Percentiles rank a stretch among this genome's conserved stretches.
These are phyloP conservation scores for Suillus plorans DNA, from an alignment of 768 basidiomycete species.

Conservation along the genomic window DNA sequence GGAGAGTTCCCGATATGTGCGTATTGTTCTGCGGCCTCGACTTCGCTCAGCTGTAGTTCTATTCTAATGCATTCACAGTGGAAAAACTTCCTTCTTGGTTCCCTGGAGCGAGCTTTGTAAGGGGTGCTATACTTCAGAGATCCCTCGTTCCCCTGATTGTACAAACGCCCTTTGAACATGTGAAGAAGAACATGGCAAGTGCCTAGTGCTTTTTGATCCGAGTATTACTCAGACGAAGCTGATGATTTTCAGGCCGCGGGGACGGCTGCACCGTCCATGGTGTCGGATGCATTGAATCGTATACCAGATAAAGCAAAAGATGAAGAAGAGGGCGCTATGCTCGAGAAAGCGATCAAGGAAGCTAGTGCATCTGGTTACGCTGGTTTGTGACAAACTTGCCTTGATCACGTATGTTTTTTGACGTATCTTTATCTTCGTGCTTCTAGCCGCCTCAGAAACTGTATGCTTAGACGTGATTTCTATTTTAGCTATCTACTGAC, in stretches of 20 bases:
- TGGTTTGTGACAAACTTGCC: conserved; percentile 9
- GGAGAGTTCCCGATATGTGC: conserved; percentile 19
- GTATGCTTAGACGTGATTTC: conserved; percentile 11
- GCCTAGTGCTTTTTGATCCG: not conserved
- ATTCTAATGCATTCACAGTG: conserved; percentile 10
- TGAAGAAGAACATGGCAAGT: conserved; percentile 22
- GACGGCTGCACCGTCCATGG: conserved; percentile 23
- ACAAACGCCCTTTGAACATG: conserved; percentile 23
- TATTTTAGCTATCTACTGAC: not conserved
- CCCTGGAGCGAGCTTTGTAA: conserved; percentile 21
- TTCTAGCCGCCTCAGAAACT: conserved; percentile 23
- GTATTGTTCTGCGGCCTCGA: not conserved
- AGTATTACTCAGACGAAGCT: not conserved
- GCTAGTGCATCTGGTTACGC: conserved; percentile 21
- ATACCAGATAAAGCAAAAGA: conserved; percentile 8
- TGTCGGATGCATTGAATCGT: conserved; percentile 20
- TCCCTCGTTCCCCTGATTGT: conserved; percentile 12
- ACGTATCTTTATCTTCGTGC: not conserved
- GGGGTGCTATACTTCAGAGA: conserved; percentile 13
- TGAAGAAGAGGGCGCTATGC: conserved; percentile 12
- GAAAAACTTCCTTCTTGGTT: conserved; percentile 23
- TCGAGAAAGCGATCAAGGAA: conserved; percentile 23
- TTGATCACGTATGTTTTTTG: conserved; percentile 11
- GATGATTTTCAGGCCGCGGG: conserved; percentile 15
- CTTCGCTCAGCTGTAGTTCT: not conserved